Evolutionary conservation across 2,329 filamentous ascomycete species (phyloP).

Genomic region (Colletotrichum sp.): DNA sequence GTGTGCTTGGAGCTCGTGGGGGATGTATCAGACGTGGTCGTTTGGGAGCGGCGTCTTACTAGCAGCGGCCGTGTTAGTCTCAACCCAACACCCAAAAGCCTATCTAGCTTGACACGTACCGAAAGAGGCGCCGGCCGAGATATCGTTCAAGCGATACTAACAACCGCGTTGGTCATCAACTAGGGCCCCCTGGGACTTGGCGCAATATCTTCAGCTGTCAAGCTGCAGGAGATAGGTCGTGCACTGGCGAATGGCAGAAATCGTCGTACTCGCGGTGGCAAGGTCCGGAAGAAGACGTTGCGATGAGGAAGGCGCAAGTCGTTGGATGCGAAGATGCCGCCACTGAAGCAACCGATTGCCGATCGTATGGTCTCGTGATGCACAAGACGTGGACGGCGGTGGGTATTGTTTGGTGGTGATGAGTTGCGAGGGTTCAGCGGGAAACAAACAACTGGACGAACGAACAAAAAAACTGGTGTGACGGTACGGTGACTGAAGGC

Average conservation of each 20-base stretch:
- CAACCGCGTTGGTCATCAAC: background rate
- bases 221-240: conserved; percentile 2
- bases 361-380: background rate
- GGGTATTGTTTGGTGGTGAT: background rate
- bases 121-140: background rate
- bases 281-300: background rate
- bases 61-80: conserved; percentile 15
- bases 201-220: conserved; percentile 16
- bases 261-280: background rate
- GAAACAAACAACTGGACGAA: background rate
- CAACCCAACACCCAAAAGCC: background rate
- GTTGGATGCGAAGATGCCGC: background rate
- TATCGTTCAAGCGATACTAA: background rate
- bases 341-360: background rate
- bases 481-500: background rate
- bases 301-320: background rate
- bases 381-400: background rate
- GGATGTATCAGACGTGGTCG: background rate
- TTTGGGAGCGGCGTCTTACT: conserved; percentile 11
- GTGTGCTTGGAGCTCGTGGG: conserved; percentile 1
- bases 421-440: background rate
- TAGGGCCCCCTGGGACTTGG: conserved; percentile 10
- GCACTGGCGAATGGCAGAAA: background rate
- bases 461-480: background rate
- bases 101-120: conserved; percentile 6